Conservation (phyloP, 2,329 filamentous ascomycete genomes). For the Stemphylium lycopersici region DNA sequence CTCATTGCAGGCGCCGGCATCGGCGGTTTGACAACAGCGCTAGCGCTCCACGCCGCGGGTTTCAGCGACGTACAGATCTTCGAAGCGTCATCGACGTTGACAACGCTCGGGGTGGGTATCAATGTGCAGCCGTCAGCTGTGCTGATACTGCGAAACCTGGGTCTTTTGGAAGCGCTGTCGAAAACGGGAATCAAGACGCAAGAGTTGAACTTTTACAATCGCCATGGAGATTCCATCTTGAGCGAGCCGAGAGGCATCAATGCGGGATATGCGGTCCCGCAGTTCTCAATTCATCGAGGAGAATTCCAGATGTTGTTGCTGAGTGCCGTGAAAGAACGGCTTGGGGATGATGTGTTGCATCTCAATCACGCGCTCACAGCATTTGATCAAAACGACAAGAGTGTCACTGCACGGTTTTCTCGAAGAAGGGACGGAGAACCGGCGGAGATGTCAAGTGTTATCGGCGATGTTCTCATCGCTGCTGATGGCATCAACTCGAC, state of each 20-base stretch:
- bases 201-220: conserved; percentile 56
- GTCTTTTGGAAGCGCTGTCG: conserved; percentile 50
- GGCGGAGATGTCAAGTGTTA: conserved; percentile 38
- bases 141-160: conserved; percentile 53
- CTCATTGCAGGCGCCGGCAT: conserved; percentile 63
- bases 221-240: conserved; percentile 52
- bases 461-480: conserved; percentile 49
- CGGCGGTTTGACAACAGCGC: conserved; percentile 73
- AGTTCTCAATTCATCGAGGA: conserved; percentile 55
- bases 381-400: conserved; percentile 46
- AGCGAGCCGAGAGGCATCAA: conserved; percentile 50
- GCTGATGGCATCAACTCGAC: conserved; percentile 56
- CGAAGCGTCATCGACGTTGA: conserved; percentile 51
- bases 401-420: conserved; percentile 50
- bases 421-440: conserved; percentile 33
- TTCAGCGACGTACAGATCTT: conserved; percentile 53
- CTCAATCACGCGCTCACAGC: conserved; percentile 48
- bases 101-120: conserved; percentile 55
- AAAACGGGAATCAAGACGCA: conserved; percentile 51
- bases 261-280: conserved; percentile 53
- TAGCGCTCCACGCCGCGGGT: conserved; percentile 75
- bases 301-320: conserved; percentile 55
- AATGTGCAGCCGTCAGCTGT: conserved; percentile 57
- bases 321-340: conserved; percentile 50
- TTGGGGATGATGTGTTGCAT: conserved; percentile 49